Base-by-base conservation (phyloP, 495 filamentous ascomycete genomes). In the Neurospora sp. region DNA sequence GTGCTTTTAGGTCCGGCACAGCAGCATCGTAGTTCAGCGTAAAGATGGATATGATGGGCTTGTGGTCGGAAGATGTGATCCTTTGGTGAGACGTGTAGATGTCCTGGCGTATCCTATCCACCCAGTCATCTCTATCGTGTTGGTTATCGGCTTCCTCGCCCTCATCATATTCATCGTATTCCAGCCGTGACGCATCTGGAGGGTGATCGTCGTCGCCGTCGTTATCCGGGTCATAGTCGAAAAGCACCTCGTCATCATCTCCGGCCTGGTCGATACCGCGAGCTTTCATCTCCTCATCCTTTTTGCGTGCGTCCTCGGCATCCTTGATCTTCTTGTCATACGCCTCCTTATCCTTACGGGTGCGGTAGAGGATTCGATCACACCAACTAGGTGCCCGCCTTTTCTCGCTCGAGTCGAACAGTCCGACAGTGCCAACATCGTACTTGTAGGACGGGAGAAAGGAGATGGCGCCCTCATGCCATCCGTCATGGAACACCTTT, bases 371-470 rank as follows among this genome's bases (percentile, higher is more conserved):
- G 65, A 99, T 94, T n/a, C 96, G 90, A 81, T 99, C 96, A 79
- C 96, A 99, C 95, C 95, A 99, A 78, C 94, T 97, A 5, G 96
- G 96, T 16, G 91, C 91, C 69, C 96, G 86, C 69, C 90, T 89
- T 84, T 98, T 99, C 76, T 97, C 96, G 73, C 93, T 97, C 0
- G 94, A 92, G 82, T 99, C 96, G 78, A 97, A 98, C 72, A 92
- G 86, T 5, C 93, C 93, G 71, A 98, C 90, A 44, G 91, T 97
- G n/a, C 96, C 96, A 44, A 96, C 86, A 77, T 99, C 96, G 75
- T 98, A 99, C 81, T 96, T 96, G 78, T 96, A 99, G 0, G 95
- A 96, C 14, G 96, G 96, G 39, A 98, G 78, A 78, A 98, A 99
- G 8, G 86, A 86, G 48, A 99, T 96, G 9, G 88, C 84, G 0